phyloP scores from a whole-genome alignment of 192 early-diverging fungal genomes.

The Coemansia javaensis region DNA sequence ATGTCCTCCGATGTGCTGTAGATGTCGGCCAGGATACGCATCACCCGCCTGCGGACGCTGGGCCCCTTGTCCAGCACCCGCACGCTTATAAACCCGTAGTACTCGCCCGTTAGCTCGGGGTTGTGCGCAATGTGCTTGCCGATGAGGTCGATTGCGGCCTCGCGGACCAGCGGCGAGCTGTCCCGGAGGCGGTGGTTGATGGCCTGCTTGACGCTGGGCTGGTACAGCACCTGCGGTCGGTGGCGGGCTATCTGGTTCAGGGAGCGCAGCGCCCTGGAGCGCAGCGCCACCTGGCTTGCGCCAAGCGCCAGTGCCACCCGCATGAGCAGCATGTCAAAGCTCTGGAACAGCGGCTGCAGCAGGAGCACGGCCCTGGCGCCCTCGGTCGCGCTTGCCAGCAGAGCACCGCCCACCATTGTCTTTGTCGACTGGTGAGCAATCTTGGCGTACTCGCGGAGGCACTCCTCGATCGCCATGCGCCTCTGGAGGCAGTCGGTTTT shows the following conservation, averaged over 20 bases:
- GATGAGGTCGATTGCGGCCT: conserved; percentile 85
- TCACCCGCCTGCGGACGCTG: conserved; percentile 83
- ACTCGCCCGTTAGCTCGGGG: conserved; percentile 60
- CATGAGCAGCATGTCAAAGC: conserved; percentile 65
- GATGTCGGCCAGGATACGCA: conserved; percentile 73
- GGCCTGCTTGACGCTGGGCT: conserved; percentile 60
- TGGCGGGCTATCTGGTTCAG: conserved; percentile 70
- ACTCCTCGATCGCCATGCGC: conserved; percentile 30
- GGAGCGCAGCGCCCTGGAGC: conserved; percentile 73
- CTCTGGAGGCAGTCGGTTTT: too few species aligned
- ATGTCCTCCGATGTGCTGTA: conserved; percentile 52
- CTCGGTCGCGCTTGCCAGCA: conserved; percentile 19
- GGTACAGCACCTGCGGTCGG: conserved; percentile 61
- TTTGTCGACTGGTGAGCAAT: conserved; percentile 37
- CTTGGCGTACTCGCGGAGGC: conserved; percentile 32
- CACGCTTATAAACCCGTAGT: conserved; percentile 76
- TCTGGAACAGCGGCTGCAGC: conserved; percentile 58
- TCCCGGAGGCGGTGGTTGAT: conserved; percentile 77
- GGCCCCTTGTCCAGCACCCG: conserved; percentile 81
- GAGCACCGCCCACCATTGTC: conserved; percentile 10
- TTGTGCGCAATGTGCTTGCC: conserved; percentile 73
- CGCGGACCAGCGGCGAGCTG: conserved; percentile 77
- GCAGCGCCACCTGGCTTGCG: conserved; percentile 60
- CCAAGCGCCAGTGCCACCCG: conserved; percentile 63
- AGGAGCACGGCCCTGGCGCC: conserved; percentile 47